Evolutionary conservation across 805 yeast genomes (phyloP).

Genomic region (Saccharomycopsis malanga): DNA sequence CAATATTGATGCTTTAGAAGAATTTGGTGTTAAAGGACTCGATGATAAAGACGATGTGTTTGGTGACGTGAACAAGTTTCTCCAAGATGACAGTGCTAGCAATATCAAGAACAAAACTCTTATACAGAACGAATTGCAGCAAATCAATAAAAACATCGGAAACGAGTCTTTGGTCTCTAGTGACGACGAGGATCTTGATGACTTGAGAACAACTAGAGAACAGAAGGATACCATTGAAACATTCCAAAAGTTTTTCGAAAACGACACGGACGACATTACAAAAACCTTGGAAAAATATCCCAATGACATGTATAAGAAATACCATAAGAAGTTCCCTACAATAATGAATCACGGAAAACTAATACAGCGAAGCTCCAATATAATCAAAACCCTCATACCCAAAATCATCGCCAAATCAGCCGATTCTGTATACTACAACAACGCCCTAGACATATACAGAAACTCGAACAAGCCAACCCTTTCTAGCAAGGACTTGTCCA

Average conservation of each 20-base stretch:
- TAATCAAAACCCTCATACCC: slow-evolving; percentile 1
- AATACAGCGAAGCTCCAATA: not conserved
- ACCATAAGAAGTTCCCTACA: slow-evolving; percentile 9
- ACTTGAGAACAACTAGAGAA: not conserved
- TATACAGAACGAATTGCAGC: not conserved
- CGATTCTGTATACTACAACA: slow-evolving; percentile 1
- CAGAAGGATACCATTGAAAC: not conserved
- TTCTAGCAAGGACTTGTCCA: not conserved
- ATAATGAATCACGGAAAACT: not conserved
- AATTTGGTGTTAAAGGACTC: slow-evolving; percentile 2
- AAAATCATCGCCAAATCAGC: not conserved
- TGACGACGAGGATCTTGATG: not conserved
- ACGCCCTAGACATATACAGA: slow-evolving; percentile 2
- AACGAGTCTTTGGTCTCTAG: not conserved
- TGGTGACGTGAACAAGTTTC: slow-evolving; percentile 10
- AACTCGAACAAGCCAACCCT: not conserved
- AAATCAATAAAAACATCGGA: not conserved
- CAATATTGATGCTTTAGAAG: slow-evolving; percentile 4
- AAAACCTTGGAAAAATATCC: slow-evolving; percentile 10
- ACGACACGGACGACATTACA: slow-evolving; percentile 4
- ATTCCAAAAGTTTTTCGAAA: slow-evolving; percentile 11
- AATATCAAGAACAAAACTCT: not conserved
- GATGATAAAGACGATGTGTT: not conserved
- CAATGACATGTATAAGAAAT: slow-evolving; percentile 3
- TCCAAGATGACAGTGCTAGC: slow-evolving; percentile 3